phyloP scores from a whole-genome alignment of 805 yeast species.

The Cyberlindnera saturnus region DNA sequence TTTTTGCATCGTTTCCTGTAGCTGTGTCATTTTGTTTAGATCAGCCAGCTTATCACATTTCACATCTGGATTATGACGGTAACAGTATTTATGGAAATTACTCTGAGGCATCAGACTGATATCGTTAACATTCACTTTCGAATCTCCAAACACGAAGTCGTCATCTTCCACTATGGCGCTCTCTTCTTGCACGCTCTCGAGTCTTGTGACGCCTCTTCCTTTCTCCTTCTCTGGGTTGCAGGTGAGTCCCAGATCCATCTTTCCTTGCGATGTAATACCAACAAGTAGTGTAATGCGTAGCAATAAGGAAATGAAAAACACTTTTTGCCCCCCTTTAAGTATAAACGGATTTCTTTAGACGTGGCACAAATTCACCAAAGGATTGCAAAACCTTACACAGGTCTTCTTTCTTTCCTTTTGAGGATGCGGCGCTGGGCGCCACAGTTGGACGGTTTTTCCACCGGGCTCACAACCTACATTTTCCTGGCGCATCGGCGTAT shows the following conservation, averaged over 20 bases:
- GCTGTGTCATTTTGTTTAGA: slow-evolving; percentile 52
- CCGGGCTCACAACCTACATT: too few relatives aligned
- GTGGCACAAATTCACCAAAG: too few relatives aligned
- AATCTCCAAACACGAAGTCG: slow-evolving; percentile 2
- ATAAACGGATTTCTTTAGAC: too few relatives aligned
- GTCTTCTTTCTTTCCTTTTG: too few relatives aligned
- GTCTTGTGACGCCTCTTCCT: background rate
- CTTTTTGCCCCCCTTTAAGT: too few relatives aligned
- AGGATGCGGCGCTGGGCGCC: too few relatives aligned
- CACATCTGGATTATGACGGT: slow-evolving; percentile 88
- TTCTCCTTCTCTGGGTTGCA: slow-evolving; percentile 2
- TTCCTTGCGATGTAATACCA: background rate
- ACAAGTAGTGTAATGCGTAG: background rate
- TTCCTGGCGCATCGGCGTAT: too few relatives aligned
- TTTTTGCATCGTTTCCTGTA: slow-evolving; percentile 51
- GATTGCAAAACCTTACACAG: too few relatives aligned
- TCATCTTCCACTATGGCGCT: slow-evolving; percentile 2
- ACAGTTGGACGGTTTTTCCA: too few relatives aligned
- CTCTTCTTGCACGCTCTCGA: background rate
- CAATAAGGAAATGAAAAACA: too few relatives aligned
- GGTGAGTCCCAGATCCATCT: slow-evolving; percentile 14
- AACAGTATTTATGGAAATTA: slow-evolving; percentile 69
- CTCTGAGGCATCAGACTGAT: slow-evolving; percentile 27
- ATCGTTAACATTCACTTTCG: slow-evolving; percentile 3
- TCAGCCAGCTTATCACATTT: slow-evolving; percentile 67